Evolutionary conservation across 164 flowering plant genomes (phyloP).

Genomic region (Annona cherimola): DNA sequence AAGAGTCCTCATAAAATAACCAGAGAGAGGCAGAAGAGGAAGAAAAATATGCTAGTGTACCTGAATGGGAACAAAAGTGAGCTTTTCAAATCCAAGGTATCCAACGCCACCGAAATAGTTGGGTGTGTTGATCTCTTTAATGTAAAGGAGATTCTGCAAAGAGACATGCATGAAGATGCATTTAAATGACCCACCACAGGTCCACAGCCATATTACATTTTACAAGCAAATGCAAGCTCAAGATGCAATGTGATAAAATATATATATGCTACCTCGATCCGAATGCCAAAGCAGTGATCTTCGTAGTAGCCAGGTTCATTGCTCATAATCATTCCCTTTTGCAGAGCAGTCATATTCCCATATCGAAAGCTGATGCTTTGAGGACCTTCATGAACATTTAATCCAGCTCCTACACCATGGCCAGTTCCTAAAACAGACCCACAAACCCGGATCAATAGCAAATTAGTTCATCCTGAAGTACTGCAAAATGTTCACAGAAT

Average conservation of each 20-base stretch:
- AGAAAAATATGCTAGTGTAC: constrained; percentile 26
- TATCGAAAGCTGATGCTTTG: constrained; percentile 92
- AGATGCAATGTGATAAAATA: neutral
- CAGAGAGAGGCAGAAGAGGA: neutral
- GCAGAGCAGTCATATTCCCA: constrained; percentile 79
- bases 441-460: neutral
- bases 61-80: constrained; percentile 94
- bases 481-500: neutral
- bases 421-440: constrained; percentile 63
- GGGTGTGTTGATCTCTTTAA: constrained; percentile 69
- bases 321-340: constrained; percentile 88
- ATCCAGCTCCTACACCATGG: constrained; percentile 97
- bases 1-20: too few relatives aligned
- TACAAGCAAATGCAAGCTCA: neutral
- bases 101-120: constrained; percentile 76
- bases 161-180: neutral
- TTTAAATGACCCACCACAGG: neutral
- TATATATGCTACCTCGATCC: constrained; percentile 66
- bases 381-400: constrained; percentile 99
- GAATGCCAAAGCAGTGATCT: constrained; percentile 90
- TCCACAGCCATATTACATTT: neutral
- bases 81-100: constrained; percentile 88
- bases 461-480: neutral
- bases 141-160: constrained; percentile 81
- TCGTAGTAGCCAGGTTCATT: constrained; percentile 99